Conservation (phyloP, 2,329 filamentous ascomycete species). For the Fusarium chaquense region DNA sequence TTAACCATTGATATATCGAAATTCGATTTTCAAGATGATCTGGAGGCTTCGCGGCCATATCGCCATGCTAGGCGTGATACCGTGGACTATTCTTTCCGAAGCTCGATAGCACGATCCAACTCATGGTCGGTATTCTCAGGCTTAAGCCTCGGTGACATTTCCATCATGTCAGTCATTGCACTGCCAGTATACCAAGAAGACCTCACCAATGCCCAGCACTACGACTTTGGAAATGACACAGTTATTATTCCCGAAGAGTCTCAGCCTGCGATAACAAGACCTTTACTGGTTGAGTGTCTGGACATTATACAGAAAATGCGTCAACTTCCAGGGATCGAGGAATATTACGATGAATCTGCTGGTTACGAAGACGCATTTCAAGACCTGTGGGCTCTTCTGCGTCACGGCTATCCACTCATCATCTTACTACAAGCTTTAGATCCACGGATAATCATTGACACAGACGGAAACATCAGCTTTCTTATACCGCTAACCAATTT, state of each 20-base stretch:
- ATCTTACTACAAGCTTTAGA: not conserved
- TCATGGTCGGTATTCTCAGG: not conserved
- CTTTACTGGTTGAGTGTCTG: not conserved
- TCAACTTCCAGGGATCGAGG: not conserved
- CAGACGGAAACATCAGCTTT: not conserved
- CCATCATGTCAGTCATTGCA: not conserved
- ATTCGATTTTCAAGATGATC: not conserved
- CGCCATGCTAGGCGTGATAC: not conserved
- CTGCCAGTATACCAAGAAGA: not conserved
- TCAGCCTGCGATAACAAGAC: accelerated
- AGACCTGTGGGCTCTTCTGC: accelerated
- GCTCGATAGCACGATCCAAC: not conserved
- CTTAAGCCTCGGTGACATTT: not conserved
- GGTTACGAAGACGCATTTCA: not conserved
- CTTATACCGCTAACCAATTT: not conserved
- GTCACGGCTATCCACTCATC: not conserved
- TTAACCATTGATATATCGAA: not conserved
- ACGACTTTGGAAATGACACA: not conserved
- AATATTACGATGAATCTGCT: not conserved
- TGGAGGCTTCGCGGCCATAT: not conserved
- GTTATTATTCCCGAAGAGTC: not conserved
- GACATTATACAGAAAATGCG: not conserved
- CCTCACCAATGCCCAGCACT: not conserved
- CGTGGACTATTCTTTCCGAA: not conserved
- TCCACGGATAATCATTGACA: not conserved